Conservation (phyloP, 2,329 filamentous ascomycete genomes). For the Penicillium sp. region DNA sequence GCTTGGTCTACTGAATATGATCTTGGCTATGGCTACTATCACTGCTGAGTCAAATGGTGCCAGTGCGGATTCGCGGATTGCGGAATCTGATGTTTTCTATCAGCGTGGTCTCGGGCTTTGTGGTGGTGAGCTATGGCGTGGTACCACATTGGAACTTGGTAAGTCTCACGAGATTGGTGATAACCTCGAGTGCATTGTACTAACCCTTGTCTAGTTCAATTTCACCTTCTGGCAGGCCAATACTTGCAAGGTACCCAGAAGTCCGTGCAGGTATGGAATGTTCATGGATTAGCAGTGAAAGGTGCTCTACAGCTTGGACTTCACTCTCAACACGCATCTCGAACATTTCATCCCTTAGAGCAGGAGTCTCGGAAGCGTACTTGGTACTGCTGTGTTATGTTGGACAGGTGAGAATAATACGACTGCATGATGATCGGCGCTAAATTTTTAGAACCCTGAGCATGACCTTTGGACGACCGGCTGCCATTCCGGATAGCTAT, state of each 20-base stretch:
- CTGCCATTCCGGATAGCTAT: slow-evolving; percentile 48
- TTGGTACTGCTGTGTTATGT: slow-evolving; percentile 52
- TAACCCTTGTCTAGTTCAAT: slow-evolving; percentile 44
- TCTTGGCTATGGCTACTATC: slow-evolving; percentile 30
- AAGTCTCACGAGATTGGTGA: neutral
- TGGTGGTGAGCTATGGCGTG: slow-evolving; percentile 19
- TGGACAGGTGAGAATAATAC: slow-evolving; percentile 41
- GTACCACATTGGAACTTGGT: slow-evolving; percentile 26
- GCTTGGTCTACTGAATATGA: slow-evolving; percentile 33
- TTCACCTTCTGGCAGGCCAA: slow-evolving; percentile 50
- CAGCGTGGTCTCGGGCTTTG: slow-evolving; percentile 22
- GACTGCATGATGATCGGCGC: neutral
- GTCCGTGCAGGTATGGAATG: slow-evolving; percentile 55
- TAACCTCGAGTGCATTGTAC: neutral
- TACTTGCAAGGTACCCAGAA: slow-evolving; percentile 57
- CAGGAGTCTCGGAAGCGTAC: slow-evolving; percentile 50
- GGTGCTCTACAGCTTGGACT: slow-evolving; percentile 54
- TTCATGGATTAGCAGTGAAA: slow-evolving; percentile 55
- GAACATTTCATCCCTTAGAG: slow-evolving; percentile 42
- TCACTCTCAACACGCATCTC: slow-evolving; percentile 45
- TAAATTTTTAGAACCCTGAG: slow-evolving; percentile 41
- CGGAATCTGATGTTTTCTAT: slow-evolving; percentile 22
- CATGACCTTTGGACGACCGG: slow-evolving; percentile 54
- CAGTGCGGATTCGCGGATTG: slow-evolving; percentile 9
- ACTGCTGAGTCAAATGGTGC: slow-evolving; percentile 10